Evolutionary conservation across 768 basidiomycete genomes (phyloP).

Genomic region (Lyophyllum shimeji): DNA sequence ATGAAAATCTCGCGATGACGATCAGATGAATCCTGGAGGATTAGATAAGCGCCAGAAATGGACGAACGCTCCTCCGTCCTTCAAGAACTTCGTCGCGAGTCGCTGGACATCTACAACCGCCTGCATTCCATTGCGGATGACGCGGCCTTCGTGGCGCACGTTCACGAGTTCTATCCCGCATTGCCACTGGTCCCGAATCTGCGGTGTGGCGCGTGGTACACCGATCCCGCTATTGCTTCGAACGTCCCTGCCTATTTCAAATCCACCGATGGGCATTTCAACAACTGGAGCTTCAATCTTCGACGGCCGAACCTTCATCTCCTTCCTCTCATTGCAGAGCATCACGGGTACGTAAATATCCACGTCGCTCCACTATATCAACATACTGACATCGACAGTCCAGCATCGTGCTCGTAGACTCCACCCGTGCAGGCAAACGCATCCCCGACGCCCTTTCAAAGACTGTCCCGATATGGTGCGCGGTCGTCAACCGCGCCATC

Average conservation of each 20-base stretch:
- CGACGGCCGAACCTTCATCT: conserved; percentile 84
- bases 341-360: conserved; percentile 55
- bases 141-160: conserved; percentile 56
- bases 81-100: conserved; percentile 62
- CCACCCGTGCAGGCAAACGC: conserved; percentile 89
- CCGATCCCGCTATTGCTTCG: conserved; percentile 56
- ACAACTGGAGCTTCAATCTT: conserved; percentile 84
- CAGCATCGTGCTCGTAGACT: conserved; percentile 87
- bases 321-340: conserved; percentile 50
- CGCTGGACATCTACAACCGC: conserved; percentile 81
- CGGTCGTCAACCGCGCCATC: conserved; percentile 76
- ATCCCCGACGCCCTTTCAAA: conserved; percentile 94
- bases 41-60: conserved; percentile 16
- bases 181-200: conserved; percentile 72
- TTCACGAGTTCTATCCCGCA: conserved; percentile 28
- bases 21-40: conserved; percentile 10
- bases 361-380: background rate
- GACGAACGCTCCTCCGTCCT: conserved; percentile 27
- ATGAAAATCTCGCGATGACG: conserved; percentile 7
- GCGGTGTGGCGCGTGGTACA: conserved; percentile 94
- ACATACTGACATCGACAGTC: conserved; percentile 1
- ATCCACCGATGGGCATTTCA: conserved; percentile 85
- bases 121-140: conserved; percentile 86
- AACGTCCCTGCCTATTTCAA: conserved; percentile 78
- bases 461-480: conserved; percentile 94